These are phyloP conservation scores for Syzygium oleosum DNA, from an alignment of 345 rosid genomes.

Conservation along the genomic window DNA sequence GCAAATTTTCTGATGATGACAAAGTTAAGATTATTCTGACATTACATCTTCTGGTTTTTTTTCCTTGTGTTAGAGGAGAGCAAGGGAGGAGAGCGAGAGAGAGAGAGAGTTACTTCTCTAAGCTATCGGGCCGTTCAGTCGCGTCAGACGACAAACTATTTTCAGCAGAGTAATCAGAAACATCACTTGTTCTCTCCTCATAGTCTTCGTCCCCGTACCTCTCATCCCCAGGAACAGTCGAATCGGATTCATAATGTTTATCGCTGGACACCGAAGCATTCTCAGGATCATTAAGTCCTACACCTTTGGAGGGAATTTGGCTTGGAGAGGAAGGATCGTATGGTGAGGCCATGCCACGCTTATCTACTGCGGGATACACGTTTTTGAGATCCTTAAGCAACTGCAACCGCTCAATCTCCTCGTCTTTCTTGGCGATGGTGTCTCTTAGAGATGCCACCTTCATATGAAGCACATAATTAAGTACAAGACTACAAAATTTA, in stretches of 20 bases:
- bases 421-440: conserved; percentile 68
- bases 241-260: conserved; percentile 15
- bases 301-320: conserved; percentile 7
- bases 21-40: not conserved
- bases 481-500: not conserved
- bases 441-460: conserved; percentile 82
- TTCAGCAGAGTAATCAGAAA: conserved; percentile 22
- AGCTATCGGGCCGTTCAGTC: conserved; percentile 14
- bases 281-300: conserved; percentile 22
- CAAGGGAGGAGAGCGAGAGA: not conserved
- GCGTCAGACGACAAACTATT: not conserved
- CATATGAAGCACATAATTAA: not conserved
- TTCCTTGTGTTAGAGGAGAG: not conserved
- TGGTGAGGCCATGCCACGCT: conserved; percentile 16
- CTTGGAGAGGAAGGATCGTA: conserved; percentile 10
- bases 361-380: conserved; percentile 6
- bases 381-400: conserved; percentile 44
- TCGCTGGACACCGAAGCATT: conserved; percentile 4
- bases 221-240: conserved; percentile 12
- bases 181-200: conserved; percentile 38
- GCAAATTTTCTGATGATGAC: not conserved
- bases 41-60: not conserved
- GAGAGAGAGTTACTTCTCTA: conserved; percentile 31
- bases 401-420: conserved; percentile 77
- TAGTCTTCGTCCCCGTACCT: conserved; percentile 31